Evolutionary conservation across 73 alveolate species (phyloP), one percentile per base, ranked within the genome.

Genomic region (Halteria grandinella): DNA sequence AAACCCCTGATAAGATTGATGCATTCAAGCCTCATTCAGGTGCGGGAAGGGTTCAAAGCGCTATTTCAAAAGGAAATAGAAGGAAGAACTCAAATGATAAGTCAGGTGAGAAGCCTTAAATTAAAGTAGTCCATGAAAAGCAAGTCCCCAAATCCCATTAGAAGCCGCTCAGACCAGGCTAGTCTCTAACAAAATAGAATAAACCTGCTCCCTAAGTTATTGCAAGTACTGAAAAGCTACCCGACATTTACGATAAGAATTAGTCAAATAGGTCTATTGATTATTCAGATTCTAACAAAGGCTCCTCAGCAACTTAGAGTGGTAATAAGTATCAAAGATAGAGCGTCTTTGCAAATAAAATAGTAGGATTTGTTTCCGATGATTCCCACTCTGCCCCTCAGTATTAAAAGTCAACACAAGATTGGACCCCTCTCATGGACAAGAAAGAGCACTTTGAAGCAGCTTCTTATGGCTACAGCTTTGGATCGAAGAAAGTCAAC

Each of bases 401-500:
- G 50, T 10, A 10, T 39, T 10, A 39, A 39, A 11, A 39, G 50
- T 14, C 10, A 11, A 39, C 15, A 39, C 50, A 66, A 45, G 66
- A 47, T 28, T 66, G 80, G 80, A 66, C 72, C 6, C 83, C 83
- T 2, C 34, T 70, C 31, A 49, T 49, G 20, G 43, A 45, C 5
- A 6, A 24, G 33, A 4, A 50, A 1, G 83, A 70, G 24, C 47
- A 44, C 21, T 1, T 31, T 7, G 71, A 70, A 7, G 83, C 69
- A 2, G 11, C 29, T 2, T 48, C 43, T 66, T 66, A 49, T 41
- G 89, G 89, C 29, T 79, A 7, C 51, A 64, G 83, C 27, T 79
- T 64, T 37, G 83, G 69, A 23, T 79, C 89, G 21, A 79, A 79
- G 57, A 79, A 79, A 33, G 75, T 79, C 37, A 54, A 39, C 32